phyloP scores from a whole-genome alignment of 768 basidiomycete genomes.

The Boletus sp. region DNA sequence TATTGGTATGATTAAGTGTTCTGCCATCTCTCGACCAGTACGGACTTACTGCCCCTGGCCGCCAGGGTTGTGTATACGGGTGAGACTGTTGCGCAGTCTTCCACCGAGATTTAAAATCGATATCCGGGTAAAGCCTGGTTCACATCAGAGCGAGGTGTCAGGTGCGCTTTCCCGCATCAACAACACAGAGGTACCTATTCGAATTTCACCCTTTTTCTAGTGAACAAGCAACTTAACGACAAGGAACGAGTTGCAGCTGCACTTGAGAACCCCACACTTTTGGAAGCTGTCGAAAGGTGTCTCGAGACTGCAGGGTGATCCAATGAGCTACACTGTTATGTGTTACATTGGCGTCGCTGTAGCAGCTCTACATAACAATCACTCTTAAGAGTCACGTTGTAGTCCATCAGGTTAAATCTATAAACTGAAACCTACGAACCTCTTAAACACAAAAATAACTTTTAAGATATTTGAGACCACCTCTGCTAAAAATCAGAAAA shows the following conservation, averaged over 20 bases:
- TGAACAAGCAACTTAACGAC: conserved; percentile 98
- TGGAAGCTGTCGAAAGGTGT: conserved; percentile 86
- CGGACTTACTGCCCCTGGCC: neutral
- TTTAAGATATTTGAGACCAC: too few relatives aligned
- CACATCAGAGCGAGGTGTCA: conserved; percentile 91
- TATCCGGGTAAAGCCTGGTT: conserved; percentile 89
- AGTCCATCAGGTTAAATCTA: neutral
- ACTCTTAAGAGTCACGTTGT: neutral
- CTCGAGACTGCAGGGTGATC: conserved; percentile 39
- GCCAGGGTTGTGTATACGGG: conserved; percentile 87
- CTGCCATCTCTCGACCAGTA: neutral
- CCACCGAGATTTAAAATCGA: conserved; percentile 94
- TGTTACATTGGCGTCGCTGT: neutral
- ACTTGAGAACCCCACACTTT: conserved; percentile 83
- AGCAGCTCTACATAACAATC: neutral
- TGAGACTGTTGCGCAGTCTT: conserved; percentile 83
- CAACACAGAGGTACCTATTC: neutral
- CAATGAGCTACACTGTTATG: conserved; percentile 3
- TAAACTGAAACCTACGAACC: too few relatives aligned
- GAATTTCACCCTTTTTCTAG: conserved; percentile 38
- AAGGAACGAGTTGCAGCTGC: conserved; percentile 98
- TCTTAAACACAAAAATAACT: too few relatives aligned
- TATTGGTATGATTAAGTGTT: conserved; percentile 58
- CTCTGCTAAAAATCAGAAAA: too few relatives aligned
- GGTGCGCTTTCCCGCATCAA: conserved; percentile 44